phyloP scores from a whole-genome alignment of 1,284 basidiomycete genomes.

The Microstroma glucosiphilum region DNA sequence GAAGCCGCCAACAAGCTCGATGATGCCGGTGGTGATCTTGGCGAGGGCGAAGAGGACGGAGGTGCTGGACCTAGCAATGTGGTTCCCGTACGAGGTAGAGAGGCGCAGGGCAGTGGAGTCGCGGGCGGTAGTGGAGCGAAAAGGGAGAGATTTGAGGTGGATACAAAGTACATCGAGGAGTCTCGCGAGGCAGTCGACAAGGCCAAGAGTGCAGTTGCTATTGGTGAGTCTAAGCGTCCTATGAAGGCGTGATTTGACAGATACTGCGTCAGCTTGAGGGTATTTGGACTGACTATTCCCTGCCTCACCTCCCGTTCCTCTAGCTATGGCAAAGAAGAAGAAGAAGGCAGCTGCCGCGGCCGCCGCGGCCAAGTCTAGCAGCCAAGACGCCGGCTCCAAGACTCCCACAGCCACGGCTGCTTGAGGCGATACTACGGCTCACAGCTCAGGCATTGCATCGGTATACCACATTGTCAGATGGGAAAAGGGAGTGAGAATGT shows the following conservation, averaged over 20 bases:
- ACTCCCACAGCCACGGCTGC: too few relatives aligned
- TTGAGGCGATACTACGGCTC: too few relatives aligned
- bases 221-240: background rate
- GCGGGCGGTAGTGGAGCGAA: conserved; percentile 1
- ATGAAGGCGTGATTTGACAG: too few relatives aligned
- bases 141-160: conserved; percentile 64
- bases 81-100: conserved; percentile 51
- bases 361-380: too few relatives aligned
- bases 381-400: too few relatives aligned
- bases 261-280: too few relatives aligned
- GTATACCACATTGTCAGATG: too few relatives aligned
- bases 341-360: conserved; percentile 14
- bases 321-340: conserved; percentile 49
- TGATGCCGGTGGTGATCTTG: conserved; percentile 36
- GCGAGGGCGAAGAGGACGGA: conserved; percentile 25
- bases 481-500: too few relatives aligned
- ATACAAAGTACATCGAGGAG: conserved; percentile 85
- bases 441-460: too few relatives aligned
- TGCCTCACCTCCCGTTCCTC: too few relatives aligned
- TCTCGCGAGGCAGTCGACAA: conserved; percentile 84
- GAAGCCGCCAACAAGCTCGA: conserved; percentile 41
- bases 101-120: conserved; percentile 28
- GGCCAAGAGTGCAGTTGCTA: conserved; percentile 81
- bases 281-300: too few relatives aligned
- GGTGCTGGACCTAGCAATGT: conserved; percentile 2